These are phyloP conservation scores for Rosa rugosa DNA, from an alignment of 306 rosid species.

Conservation along the genomic window DNA sequence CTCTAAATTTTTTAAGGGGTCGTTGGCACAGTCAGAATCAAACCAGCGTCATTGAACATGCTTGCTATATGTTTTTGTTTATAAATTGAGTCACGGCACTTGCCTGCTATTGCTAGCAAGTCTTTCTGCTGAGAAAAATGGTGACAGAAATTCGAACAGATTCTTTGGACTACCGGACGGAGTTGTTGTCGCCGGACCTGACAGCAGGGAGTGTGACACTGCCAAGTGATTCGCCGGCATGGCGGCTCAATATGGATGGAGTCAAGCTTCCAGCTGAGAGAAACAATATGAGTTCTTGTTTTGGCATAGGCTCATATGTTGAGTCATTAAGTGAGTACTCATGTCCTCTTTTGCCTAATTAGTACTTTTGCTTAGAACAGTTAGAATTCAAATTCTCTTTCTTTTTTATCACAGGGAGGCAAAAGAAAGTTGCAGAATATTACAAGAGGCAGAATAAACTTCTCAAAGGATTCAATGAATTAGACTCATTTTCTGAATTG, in stretches of 20 bases:
- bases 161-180: slow-evolving; percentile 60
- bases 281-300: slow-evolving; percentile 42
- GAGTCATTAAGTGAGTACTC: slow-evolving; percentile 45
- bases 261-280: slow-evolving; percentile 50
- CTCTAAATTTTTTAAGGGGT: background rate
- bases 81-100: background rate
- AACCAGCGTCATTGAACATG: slow-evolving; percentile 35
- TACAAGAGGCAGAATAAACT: slow-evolving; percentile 73
- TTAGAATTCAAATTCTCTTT: background rate
- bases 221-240: slow-evolving; percentile 53
- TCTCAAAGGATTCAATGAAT: slow-evolving; percentile 73
- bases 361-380: background rate
- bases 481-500: slow-evolving; percentile 61
- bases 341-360: background rate
- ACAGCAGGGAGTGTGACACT: slow-evolving; percentile 31
- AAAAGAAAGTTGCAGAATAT: slow-evolving; percentile 61
- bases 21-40: background rate
- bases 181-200: slow-evolving; percentile 67
- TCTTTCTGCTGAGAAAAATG: slow-evolving; percentile 26
- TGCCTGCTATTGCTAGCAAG: background rate
- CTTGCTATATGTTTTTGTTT: slow-evolving; percentile 9
- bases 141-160: slow-evolving; percentile 44
- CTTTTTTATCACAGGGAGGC: slow-evolving; percentile 40
- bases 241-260: slow-evolving; percentile 79
- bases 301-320: slow-evolving; percentile 50